Conservation (phyloP, 805 yeast species). For the Ogataea siamensis region DNA sequence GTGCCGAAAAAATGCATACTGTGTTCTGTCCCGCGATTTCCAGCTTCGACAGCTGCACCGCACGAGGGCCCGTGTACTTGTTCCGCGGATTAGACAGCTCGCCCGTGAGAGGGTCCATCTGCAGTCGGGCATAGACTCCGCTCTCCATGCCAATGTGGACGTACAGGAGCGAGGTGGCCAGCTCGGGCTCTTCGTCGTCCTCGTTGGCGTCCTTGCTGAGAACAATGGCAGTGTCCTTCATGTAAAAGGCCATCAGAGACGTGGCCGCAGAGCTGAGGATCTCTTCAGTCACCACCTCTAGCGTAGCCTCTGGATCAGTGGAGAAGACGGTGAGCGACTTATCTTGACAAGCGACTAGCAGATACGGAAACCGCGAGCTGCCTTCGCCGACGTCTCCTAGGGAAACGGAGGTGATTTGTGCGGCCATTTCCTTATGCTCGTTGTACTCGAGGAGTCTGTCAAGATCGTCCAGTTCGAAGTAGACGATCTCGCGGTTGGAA, state of each 20-base stretch:
- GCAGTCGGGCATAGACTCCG: conserved; percentile 73
- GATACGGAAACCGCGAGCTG: conserved; percentile 48
- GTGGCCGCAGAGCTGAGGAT: conserved; percentile 49
- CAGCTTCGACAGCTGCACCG: conserved; percentile 49
- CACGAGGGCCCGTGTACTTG: conserved; percentile 70
- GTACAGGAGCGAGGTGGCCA: conserved; percentile 26
- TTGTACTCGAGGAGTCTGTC: conserved; percentile 72
- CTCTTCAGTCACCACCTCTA: conserved; percentile 64
- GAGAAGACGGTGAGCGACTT: conserved; percentile 67
- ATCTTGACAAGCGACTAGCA: conserved; percentile 74
- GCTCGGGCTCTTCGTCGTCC: conserved; percentile 15
- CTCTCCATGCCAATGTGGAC: conserved; percentile 81
- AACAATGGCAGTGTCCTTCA: conserved; percentile 15
- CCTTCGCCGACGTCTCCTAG: conserved; percentile 51
- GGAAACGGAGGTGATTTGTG: conserved; percentile 47
- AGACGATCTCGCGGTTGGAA: conserved; percentile 71
- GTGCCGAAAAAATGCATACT: conserved; percentile 50
- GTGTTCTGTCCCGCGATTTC: conserved; percentile 32
- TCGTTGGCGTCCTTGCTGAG: conserved; percentile 14
- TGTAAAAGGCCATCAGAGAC: conserved; percentile 31
- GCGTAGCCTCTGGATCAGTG: conserved; percentile 53
- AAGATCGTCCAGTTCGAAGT: conserved; percentile 72
- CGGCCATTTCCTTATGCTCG: conserved; percentile 52
- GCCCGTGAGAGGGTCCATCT: conserved; percentile 59
- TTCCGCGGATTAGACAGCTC: conserved; percentile 60